A percentile compares a stretch with the other conserved stretches of the same genome.
Conservation (phyloP, 345 rosid genomes). For the Adansonia digitata region DNA sequence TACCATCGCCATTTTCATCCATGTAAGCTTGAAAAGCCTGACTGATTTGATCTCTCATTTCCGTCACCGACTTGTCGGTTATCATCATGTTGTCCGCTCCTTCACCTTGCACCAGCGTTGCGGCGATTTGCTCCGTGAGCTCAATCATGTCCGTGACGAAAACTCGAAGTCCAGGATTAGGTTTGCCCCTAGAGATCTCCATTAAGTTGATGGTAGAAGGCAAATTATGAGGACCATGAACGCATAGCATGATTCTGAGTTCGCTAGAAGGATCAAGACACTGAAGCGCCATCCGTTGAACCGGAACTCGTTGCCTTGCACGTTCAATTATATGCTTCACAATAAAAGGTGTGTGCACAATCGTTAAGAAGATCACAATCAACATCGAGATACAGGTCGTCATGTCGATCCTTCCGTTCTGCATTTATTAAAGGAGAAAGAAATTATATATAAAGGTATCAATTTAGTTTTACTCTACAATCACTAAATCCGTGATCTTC, state of each 20-base stretch:
- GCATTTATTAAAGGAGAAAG: constrained; percentile 17
- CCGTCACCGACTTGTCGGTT: constrained; percentile 58
- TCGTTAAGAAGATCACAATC: constrained; percentile 45
- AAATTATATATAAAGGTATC: too few relatives aligned
- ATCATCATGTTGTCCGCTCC: constrained; percentile 43
- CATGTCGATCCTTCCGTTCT: constrained; percentile 31
- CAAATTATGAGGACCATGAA: constrained; percentile 61
- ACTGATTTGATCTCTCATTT: constrained; percentile 70
- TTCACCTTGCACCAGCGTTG: constrained; percentile 49
- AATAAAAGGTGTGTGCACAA: constrained; percentile 59
- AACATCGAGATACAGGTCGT: constrained; percentile 48
- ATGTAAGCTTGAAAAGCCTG: constrained; percentile 45
- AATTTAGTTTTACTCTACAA: neutral
- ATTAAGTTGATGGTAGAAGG: constrained; percentile 64
- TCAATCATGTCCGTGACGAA: constrained; percentile 80
- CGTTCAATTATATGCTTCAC: constrained; percentile 69
- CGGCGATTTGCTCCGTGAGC: constrained; percentile 75
- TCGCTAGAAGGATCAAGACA: constrained; percentile 67
- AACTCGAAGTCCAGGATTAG: constrained; percentile 63
- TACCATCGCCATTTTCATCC: constrained; percentile 54
- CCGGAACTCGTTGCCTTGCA: constrained; percentile 74
- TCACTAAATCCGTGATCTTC: neutral
- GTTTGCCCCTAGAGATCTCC: constrained; percentile 75
- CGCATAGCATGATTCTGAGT: constrained; percentile 60
- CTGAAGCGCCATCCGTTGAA: constrained; percentile 70